A percentile compares a stretch with the other conserved stretches of the same genome.
Conservation (phyloP, 257 asterid genomes). For the Penstemon eatonii region DNA sequence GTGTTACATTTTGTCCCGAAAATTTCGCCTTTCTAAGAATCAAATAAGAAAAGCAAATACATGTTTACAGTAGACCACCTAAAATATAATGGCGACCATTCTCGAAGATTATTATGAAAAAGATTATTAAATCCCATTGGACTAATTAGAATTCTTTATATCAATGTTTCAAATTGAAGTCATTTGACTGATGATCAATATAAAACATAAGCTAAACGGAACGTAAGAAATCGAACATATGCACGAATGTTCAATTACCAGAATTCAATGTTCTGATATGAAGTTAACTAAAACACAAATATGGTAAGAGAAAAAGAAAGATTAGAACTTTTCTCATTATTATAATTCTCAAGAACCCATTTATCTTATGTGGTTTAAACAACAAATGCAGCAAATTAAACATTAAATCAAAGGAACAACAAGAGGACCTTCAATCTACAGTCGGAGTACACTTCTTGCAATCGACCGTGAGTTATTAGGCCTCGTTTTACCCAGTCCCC, state of each 20-base stretch:
- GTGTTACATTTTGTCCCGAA: constrained; percentile 4
- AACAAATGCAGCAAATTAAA: constrained; percentile 42
- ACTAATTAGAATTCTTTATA: background rate
- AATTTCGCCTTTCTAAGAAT: constrained; percentile 13
- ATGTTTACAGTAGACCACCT: constrained; percentile 4
- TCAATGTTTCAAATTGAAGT: constrained; percentile 8
- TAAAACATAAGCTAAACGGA: background rate
- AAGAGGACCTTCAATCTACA: constrained; percentile 50
- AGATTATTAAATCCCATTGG: background rate
- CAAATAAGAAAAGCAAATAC: constrained; percentile 22
- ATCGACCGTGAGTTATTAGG: constrained; percentile 62
- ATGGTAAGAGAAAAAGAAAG: constrained; percentile 5
- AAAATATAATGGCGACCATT: background rate
- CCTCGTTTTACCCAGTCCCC: constrained; percentile 53
- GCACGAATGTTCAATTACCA: background rate
- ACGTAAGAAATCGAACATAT: background rate
- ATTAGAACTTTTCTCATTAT: constrained; percentile 36
- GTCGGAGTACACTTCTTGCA: constrained; percentile 60
- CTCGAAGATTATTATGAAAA: background rate
- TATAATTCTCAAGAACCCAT: constrained; percentile 36
- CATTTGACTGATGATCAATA: background rate
- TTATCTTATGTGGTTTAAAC: constrained; percentile 34
- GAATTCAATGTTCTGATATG: constrained; percentile 12
- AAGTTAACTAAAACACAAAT: constrained; percentile 7
- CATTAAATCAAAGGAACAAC: constrained; percentile 31